phyloP scores from a whole-genome alignment of 805 yeast genomes.

The Saturnispora besseyi region DNA sequence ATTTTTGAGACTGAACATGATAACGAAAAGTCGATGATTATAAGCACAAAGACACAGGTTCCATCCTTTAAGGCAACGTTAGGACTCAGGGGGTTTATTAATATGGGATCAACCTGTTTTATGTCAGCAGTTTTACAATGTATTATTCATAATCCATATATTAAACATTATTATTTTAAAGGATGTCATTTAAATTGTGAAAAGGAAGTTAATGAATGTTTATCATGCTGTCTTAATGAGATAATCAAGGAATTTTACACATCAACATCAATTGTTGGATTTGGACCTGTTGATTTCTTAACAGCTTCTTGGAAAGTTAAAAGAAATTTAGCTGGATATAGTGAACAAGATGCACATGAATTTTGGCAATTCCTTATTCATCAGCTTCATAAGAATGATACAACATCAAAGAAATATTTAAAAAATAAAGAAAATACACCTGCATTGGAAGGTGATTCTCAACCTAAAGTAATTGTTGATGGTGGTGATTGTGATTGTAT shows the following conservation, averaged over 20 bases:
- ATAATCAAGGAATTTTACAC: slow-evolving; percentile 71
- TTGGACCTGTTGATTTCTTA: slow-evolving; percentile 72
- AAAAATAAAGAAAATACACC: slow-evolving; percentile 20
- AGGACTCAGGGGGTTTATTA: slow-evolving; percentile 84
- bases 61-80: slow-evolving; percentile 51
- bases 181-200: slow-evolving; percentile 61
- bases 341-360: slow-evolving; percentile 98
- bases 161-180: slow-evolving; percentile 66
- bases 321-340: slow-evolving; percentile 82
- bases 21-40: slow-evolving; percentile 18
- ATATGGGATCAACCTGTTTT: slow-evolving; percentile 96
- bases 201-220: slow-evolving; percentile 39
- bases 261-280: slow-evolving; percentile 50
- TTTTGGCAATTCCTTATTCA: slow-evolving; percentile 88
- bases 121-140: slow-evolving; percentile 92
- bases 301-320: slow-evolving; percentile 85
- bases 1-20: slow-evolving; percentile 24
- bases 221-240: slow-evolving; percentile 79
- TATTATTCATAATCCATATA: slow-evolving; percentile 80
- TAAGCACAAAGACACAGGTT: slow-evolving; percentile 26
- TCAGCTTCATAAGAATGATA: slow-evolving; percentile 59
- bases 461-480: neutral
- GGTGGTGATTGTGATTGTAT: slow-evolving; percentile 55
- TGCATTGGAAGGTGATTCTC: slow-evolving; percentile 3
- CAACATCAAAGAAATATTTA: slow-evolving; percentile 16